phyloP scores from a whole-genome alignment of 2,329 filamentous ascomycete species.

The Aspergillus ibericus region DNA sequence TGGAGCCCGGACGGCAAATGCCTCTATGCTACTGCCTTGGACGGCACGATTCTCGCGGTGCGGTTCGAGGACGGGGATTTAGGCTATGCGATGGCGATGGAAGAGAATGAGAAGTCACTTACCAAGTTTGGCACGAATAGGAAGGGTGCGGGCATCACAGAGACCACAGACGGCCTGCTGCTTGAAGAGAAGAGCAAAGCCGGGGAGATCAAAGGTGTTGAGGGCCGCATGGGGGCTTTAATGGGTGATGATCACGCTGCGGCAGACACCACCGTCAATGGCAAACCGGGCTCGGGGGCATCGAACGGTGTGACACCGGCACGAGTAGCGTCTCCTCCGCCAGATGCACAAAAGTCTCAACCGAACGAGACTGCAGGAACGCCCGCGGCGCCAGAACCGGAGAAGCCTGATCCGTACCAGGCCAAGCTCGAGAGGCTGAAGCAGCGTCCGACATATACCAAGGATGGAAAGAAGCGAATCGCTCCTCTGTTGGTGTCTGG shows the following conservation, averaged over 20 bases:
- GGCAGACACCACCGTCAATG: conserved; percentile 55
- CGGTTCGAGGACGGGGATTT: conserved; percentile 85
- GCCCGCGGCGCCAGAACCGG: conserved; percentile 34
- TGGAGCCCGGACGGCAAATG: conserved; percentile 92
- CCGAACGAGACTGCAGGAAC: conserved; percentile 37
- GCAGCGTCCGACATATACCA: conserved; percentile 88
- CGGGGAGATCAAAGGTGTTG: conserved; percentile 82
- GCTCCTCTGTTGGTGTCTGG: conserved; percentile 88
- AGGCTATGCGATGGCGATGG: conserved; percentile 79
- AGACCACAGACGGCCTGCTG: conserved; percentile 84
- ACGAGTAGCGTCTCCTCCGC: conserved; percentile 31
- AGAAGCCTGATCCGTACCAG: conserved; percentile 55
- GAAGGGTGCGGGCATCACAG: conserved; percentile 84
- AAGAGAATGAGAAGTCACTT: conserved; percentile 89
- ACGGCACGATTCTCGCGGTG: conserved; percentile 80
- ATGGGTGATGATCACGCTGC: conserved; percentile 78
- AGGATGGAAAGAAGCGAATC: conserved; percentile 95
- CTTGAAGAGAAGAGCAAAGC: conserved; percentile 91
- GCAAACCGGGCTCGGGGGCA: conserved; percentile 35
- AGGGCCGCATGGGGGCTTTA: conserved; percentile 95
- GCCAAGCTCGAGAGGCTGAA: conserved; percentile 71
- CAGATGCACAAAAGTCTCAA: conserved; percentile 36
- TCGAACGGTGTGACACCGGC: conserved; percentile 49
- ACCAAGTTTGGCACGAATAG: conserved; percentile 89
- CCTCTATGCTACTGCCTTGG: conserved; percentile 81